Evolutionary conservation across 306 rosid genomes (phyloP).

Genomic region (Citrullus mucosospermus): DNA sequence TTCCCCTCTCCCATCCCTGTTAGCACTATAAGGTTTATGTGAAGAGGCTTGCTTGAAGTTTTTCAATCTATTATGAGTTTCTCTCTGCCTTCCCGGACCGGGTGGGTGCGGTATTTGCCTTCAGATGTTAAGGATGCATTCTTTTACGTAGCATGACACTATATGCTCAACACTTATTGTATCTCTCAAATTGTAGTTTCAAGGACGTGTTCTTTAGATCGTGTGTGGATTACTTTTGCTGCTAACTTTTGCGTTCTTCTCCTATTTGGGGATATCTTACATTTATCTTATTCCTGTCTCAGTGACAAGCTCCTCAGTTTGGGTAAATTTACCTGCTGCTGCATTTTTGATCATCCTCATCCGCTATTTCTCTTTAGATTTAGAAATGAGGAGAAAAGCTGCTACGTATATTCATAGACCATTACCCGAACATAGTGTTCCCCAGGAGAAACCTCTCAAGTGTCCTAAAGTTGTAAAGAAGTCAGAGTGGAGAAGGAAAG

Average conservation of each 20-base stretch:
- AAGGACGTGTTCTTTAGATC: background rate
- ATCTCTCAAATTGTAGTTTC: background rate
- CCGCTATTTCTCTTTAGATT: constrained; percentile 78
- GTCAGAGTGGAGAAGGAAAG: constrained; percentile 80
- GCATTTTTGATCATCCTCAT: constrained; percentile 57
- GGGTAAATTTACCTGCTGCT: constrained; percentile 95
- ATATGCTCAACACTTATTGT: background rate
- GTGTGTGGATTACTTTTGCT: background rate
- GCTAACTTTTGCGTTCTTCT: background rate
- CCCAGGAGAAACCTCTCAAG: constrained; percentile 42
- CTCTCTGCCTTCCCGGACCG: background rate
- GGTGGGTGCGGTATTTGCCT: background rate
- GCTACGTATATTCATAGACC: constrained; percentile 59
- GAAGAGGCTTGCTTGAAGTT: background rate
- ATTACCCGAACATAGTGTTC: constrained; percentile 26
- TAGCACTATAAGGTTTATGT: background rate
- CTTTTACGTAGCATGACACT: background rate
- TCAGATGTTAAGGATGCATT: background rate
- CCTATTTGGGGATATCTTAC: background rate
- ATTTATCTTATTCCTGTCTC: constrained; percentile 28
- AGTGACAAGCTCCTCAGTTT: constrained; percentile 98
- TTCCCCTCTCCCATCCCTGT: background rate
- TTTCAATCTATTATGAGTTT: background rate
- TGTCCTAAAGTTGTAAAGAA: constrained; percentile 36
- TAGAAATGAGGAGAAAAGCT: constrained; percentile 78